Conservation (phyloP, 2,329 filamentous ascomycete species). For the Alternaria triticina region DNA sequence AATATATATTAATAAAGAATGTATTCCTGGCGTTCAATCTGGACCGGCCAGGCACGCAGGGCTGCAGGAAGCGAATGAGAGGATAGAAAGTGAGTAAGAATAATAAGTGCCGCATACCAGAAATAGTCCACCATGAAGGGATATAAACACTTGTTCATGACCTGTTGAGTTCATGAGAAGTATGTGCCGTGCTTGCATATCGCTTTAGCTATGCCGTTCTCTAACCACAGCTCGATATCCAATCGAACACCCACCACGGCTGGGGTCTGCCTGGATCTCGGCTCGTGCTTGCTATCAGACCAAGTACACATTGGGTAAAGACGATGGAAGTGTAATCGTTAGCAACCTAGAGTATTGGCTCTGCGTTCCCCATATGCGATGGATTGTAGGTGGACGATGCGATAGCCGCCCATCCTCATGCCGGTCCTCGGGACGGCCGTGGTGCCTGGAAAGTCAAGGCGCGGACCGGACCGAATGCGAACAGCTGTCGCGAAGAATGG, state of each 20-base stretch:
- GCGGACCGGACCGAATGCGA: not conserved
- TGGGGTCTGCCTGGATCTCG: not conserved
- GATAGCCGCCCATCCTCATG: constrained; percentile 15
- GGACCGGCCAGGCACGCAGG: constrained; percentile 23
- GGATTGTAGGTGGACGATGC: constrained; percentile 6
- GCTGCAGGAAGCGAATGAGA: constrained; percentile 7
- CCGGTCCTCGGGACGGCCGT: constrained; percentile 7
- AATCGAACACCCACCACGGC: constrained; percentile 10
- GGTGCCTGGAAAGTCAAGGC: not conserved
- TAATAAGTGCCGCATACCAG: constrained; percentile 24
- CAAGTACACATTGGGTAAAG: constrained; percentile 10
- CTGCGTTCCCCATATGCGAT: constrained; percentile 8
- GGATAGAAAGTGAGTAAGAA: constrained; percentile 19
- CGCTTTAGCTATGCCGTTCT: constrained; percentile 20
- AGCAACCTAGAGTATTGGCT: constrained; percentile 18
- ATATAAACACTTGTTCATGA: constrained; percentile 15
- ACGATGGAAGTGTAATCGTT: constrained; percentile 9
- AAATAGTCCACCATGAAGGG: constrained; percentile 2
- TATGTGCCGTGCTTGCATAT: constrained; percentile 6
- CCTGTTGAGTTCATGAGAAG: not conserved
- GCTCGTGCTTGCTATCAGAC: not conserved
- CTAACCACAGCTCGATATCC: constrained; percentile 18
- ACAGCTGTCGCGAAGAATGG: not conserved
- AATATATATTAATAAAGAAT: not conserved
- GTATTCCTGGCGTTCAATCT: not conserved